Evolutionary conservation across 179 eudicot genomes (phyloP), one percentile per base, ranked within the genome.

Genomic region (Camellia oleifera): DNA sequence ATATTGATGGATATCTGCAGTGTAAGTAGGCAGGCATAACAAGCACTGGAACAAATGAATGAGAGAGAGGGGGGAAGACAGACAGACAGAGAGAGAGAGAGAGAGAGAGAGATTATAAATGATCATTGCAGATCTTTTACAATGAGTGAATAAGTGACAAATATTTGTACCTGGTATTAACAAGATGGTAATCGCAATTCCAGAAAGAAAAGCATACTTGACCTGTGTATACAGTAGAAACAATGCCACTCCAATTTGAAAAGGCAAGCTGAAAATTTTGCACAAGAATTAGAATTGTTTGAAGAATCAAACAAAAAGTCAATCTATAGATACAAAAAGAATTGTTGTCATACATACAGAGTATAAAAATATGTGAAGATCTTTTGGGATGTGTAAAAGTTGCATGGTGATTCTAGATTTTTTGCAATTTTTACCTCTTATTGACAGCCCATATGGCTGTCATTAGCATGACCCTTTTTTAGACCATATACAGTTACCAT

Each of bases 231-330:
- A 95, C 52, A 95, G 80, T 57, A 95, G 93, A 88, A 91, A 95
- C 40, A 95, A 90, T 58, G 98, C 97, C 77, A 92, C 69, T 84
- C 99, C 98, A 63, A 95, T 95, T 89, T 95, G 99, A 76, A 95
- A 84, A 73, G 99, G 99, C 90, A 95, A 86, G 90, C 99, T 95
- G 98, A 86, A 84, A 82, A 60, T 20, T 62, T 57, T 70, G 60
- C 61, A 78, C 18, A 72, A 58, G 82, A 72, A 82, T 75, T 44
- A 72, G 74, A 76, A 32, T 62, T 14, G 53, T 26, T 75, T 18
- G 32, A 62, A 73, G 72, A 65, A 48, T 65, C 46, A 46, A 52
- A 77, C 15, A 64, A 62, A 14, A 62, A 11, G 13, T 9, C 7
- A 13, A 56, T 69, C n/a, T 56, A 18, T 69, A 63, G 77, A 45